Evolutionary conservation across 2,329 filamentous ascomycete genomes (phyloP), one percentile per base, ranked within the genome.

Genomic region (Teratosphaeria gauchensis): DNA sequence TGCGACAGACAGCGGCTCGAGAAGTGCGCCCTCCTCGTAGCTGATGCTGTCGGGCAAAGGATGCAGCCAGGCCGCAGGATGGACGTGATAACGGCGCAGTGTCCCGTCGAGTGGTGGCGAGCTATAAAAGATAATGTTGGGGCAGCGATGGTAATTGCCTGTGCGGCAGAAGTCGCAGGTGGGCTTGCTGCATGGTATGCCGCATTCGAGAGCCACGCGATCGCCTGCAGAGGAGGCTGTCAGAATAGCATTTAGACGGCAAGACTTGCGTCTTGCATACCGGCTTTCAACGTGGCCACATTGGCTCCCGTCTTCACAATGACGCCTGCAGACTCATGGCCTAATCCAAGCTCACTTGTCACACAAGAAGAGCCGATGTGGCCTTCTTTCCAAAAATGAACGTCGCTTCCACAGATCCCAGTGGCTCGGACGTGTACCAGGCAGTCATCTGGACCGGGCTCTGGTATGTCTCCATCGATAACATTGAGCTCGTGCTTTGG

Each of bases 1-100:
- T 2, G 78, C 78, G 2, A 80, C 76, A 16, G 73, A 72, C 9
- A 80, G 66, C 6, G 79, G 78, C 67, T 81, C 79, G 9, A 80
- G 72, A 4, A 81, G 68, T 0, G 74, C 74, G 0, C 75, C 77
- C 56, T 79, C 77, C 33, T 75, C 68, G 46, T 75, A 73, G 5
- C 65, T 69, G 12, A 78, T 64, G 1, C 60, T 64, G n/a, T 67
- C 68, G 0, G 76, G 76, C 0, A 79, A 61, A 33, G 67, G 71
- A 53, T 71, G 69, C 24, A 69, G 59, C 65, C 66, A 69, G 7
- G 24, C 28, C 31, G 35, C 69, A 2, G 68, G 64, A 58, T 72
- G 69, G 33, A 61, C 66, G 51, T 69, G 67, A 52, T 70, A 70
- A 31, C 69, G 59, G 16, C 68, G 64, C 14, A 71, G 59, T 1